These are phyloP conservation scores for Gloeopeniophorella convolvens DNA, from an alignment of 768 basidiomycete species.

Conservation along the genomic window DNA sequence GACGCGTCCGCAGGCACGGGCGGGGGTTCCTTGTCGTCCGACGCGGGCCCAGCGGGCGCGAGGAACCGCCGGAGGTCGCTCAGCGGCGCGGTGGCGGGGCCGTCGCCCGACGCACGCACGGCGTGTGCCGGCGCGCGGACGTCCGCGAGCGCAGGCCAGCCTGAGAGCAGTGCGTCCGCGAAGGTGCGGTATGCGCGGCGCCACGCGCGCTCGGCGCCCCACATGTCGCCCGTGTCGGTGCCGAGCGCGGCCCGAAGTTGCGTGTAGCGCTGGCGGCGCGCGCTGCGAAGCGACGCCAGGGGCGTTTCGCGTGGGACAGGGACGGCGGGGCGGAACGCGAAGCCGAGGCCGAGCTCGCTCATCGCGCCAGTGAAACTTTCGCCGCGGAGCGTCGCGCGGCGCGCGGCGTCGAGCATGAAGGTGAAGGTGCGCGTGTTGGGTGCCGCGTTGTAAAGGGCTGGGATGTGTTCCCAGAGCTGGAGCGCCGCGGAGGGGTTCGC, in stretches of 20 bases:
- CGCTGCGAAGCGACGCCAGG: not conserved
- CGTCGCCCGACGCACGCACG: conserved; percentile 24
- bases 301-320: not conserved
- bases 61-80: conserved; percentile 29
- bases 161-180: conserved; percentile 48
- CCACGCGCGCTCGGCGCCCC: conserved; percentile 33
- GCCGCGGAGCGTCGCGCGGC: conserved; percentile 45
- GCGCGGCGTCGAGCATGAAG: conserved; percentile 54
- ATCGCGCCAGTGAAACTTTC: conserved; percentile 45
- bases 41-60: not conserved
- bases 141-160: conserved; percentile 39
- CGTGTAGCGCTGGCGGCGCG: conserved; percentile 27
- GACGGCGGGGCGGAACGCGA: conserved; percentile 28
- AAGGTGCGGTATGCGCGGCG: conserved; percentile 49
- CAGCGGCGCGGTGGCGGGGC: conserved; percentile 25
- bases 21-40: not conserved
- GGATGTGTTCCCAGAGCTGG: conserved; percentile 62
- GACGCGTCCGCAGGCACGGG: conserved; percentile 5
- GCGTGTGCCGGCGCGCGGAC: conserved; percentile 35
- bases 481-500: conserved; percentile 55
- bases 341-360: conserved; percentile 37
- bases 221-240: conserved; percentile 24
- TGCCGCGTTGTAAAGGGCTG: conserved; percentile 46
- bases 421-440: conserved; percentile 53
- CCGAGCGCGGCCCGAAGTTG: conserved; percentile 24